Percentiles rank a stretch among this genome's conserved stretches.
Evolutionary conservation across 2,329 filamentous ascomycete genomes (phyloP).

Genomic region (Diaporthe humulicola): DNA sequence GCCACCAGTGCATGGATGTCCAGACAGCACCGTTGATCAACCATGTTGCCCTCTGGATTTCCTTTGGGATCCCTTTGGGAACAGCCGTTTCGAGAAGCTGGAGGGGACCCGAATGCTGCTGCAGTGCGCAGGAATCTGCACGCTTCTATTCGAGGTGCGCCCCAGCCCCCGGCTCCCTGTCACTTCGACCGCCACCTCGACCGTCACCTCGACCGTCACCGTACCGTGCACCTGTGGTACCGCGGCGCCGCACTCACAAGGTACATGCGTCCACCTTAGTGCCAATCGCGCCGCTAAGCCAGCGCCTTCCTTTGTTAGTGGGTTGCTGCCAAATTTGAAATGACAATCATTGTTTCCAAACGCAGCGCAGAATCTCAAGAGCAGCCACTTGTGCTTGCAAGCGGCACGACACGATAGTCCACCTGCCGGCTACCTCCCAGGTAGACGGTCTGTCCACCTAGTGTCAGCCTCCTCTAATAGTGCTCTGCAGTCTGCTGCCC

Average conservation of each 20-base stretch:
- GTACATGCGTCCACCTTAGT: constrained; percentile 19
- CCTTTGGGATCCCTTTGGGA: too few relatives aligned
- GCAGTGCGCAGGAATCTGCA: not conserved
- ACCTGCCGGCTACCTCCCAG: not conserved
- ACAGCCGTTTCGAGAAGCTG: constrained; percentile 13
- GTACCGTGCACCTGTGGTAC: not conserved
- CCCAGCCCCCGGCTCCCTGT: not conserved
- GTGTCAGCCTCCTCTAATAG: not conserved
- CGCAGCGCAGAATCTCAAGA: not conserved
- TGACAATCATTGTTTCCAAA: constrained; percentile 29
- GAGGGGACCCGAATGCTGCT: not conserved
- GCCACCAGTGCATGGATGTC: not conserved
- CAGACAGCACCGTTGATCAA: not conserved
- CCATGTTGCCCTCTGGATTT: not conserved
- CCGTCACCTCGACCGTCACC: constrained; percentile 4
- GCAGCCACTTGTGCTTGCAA: constrained; percentile 11
- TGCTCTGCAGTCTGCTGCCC: not conserved
- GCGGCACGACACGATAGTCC: not conserved
- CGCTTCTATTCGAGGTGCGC: not conserved
- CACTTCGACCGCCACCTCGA: not conserved
- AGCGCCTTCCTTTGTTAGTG: constrained; percentile 28
- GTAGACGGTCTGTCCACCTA: too few relatives aligned
- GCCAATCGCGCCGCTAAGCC: constrained; percentile 1
- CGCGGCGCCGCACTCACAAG: not conserved
- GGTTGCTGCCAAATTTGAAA: constrained; percentile 27